A percentile compares a stretch with the other conserved stretches of the same genome.
Evolutionary conservation across 2,329 filamentous ascomycete species (phyloP).

Genomic region (Exophiala calicioides): DNA sequence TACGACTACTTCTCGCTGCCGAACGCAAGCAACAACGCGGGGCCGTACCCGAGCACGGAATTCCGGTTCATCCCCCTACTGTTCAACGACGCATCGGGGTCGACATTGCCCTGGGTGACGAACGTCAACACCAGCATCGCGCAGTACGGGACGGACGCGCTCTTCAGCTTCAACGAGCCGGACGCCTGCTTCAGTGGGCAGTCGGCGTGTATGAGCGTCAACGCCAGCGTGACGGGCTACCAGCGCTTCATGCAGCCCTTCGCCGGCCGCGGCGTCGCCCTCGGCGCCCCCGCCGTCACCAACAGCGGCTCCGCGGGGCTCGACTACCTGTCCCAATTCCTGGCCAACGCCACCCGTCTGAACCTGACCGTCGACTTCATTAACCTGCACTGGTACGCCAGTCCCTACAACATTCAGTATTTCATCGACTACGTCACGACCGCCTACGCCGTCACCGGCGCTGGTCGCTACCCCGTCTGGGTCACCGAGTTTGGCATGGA

Average conservation of each 20-base stretch:
- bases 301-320: constrained; percentile 39
- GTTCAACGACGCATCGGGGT: constrained; percentile 53
- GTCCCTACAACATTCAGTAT: constrained; percentile 37
- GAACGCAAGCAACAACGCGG: constrained; percentile 38
- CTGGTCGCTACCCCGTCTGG: constrained; percentile 42
- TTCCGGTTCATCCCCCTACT: constrained; percentile 54
- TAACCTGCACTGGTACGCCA: constrained; percentile 49
- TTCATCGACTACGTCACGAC: constrained; percentile 41
- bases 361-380: constrained; percentile 42
- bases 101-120: constrained; percentile 40
- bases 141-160: constrained; percentile 37
- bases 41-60: constrained; percentile 37
- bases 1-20: constrained; percentile 46
- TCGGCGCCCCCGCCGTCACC: constrained; percentile 44
- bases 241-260: constrained; percentile 43
- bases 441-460: constrained; percentile 36
- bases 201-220: constrained; percentile 39
- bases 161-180: constrained; percentile 51
- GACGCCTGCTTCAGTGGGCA: constrained; percentile 40
- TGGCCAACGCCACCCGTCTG: constrained; percentile 36
- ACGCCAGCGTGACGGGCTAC: constrained; percentile 39
- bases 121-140: constrained; percentile 44
- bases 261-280: constrained; percentile 40
- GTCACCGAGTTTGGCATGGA: constrained; percentile 53
- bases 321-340: constrained; percentile 43